Percentiles rank a stretch among this genome's conserved stretches.
phyloP scores from a whole-genome alignment of 2,329 filamentous ascomycete species.

The Colletotrichum incanum region DNA sequence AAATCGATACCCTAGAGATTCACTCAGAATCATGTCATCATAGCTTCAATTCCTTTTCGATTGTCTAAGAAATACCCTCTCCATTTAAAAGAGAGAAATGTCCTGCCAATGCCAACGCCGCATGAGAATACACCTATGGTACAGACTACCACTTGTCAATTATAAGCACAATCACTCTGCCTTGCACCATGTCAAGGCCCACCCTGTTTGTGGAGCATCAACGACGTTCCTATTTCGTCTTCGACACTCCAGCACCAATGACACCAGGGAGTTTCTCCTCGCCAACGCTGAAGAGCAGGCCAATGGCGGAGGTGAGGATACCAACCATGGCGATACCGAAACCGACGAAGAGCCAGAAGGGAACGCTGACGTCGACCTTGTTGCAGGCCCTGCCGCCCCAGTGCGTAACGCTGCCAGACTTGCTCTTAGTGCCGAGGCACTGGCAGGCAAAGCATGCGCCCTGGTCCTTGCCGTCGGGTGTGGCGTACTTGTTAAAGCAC shows the following conservation, averaged over 20 bases:
- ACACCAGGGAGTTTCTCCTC: conserved; percentile 92
- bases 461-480: conserved; percentile 56
- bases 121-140: conserved; percentile 50
- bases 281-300: conserved; percentile 86
- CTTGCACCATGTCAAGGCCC: conserved; percentile 20
- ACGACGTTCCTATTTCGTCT: conserved; percentile 69
- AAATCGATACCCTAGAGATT: conserved; percentile 45
- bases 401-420: conserved; percentile 74
- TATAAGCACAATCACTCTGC: conserved; percentile 41
- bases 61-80: conserved; percentile 45
- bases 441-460: conserved; percentile 82
- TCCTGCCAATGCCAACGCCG: conserved; percentile 48
- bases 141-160: conserved; percentile 46
- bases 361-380: conserved; percentile 90
- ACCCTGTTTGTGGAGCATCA: conserved; percentile 8
- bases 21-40: conserved; percentile 14
- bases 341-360: conserved; percentile 89
- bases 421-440: conserved; percentile 75
- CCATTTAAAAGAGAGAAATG: conserved; percentile 45
- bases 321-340: conserved; percentile 81
- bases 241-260: conserved; percentile 93
- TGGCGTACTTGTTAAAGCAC: conserved; percentile 78
- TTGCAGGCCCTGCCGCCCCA: conserved; percentile 92
- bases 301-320: conserved; percentile 79
- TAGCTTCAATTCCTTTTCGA: conserved; percentile 39